phyloP scores from a whole-genome alignment of 805 yeast genomes.

The Cyberlindnera nakhonratchasimensis region DNA sequence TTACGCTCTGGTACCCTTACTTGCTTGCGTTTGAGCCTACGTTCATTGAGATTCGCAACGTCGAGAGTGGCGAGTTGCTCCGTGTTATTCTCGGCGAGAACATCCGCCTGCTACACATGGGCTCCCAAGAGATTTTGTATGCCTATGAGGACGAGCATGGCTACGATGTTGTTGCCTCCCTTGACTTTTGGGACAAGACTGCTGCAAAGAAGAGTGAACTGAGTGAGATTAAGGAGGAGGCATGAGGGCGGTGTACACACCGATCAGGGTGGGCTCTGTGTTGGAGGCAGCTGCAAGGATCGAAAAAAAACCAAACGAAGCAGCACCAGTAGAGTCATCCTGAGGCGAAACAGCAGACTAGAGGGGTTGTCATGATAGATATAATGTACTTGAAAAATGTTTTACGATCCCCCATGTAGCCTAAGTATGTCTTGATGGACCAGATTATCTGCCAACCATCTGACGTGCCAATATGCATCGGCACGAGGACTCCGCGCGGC shows the following conservation, averaged over 20 bases:
- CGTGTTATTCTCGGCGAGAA: conserved; percentile 92
- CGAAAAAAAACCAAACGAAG: background rate
- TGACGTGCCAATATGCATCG: too few species aligned
- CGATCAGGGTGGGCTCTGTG: too few species aligned
- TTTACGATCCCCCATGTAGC: too few species aligned
- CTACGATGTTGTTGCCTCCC: conserved; percentile 84
- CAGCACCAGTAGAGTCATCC: background rate
- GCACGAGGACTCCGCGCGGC: background rate
- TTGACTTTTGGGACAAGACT: conserved; percentile 76
- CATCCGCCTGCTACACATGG: conserved; percentile 81
- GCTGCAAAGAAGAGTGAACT: conserved; percentile 21
- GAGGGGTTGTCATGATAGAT: background rate
- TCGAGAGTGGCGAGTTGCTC: conserved; percentile 79
- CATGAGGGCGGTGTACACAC: background rate
- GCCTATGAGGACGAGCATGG: conserved; percentile 91
- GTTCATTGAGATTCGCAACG: conserved; percentile 89
- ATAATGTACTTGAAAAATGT: background rate
- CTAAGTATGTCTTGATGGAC: too few species aligned
- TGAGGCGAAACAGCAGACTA: too few species aligned
- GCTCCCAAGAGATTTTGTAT: conserved; percentile 89
- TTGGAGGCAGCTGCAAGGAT: too few species aligned
- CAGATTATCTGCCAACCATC: too few species aligned
- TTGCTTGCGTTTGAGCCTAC: conserved; percentile 84
- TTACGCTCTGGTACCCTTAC: conserved; percentile 93
- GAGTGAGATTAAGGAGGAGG: conserved; percentile 25